Conservation (phyloP, 2,329 filamentous ascomycete species). For the Incumbomyces delicatus region DNA sequence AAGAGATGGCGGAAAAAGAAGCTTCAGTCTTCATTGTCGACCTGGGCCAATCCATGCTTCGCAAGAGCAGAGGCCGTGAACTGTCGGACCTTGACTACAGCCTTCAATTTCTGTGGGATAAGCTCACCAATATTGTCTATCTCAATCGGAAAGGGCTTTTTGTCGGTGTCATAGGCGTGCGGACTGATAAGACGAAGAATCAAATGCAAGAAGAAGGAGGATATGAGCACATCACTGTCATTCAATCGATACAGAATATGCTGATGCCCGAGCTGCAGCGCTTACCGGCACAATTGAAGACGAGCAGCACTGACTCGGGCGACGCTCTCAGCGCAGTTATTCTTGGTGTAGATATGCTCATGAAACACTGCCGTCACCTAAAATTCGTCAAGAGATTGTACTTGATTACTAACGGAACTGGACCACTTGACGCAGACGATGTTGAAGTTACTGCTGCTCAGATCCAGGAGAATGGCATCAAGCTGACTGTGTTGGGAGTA, state of each 20-base stretch:
- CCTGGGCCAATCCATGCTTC: conserved; percentile 73
- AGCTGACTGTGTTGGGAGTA: conserved; percentile 73
- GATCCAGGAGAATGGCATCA: conserved; percentile 63
- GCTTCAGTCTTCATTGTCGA: conserved; percentile 88
- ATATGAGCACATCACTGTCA: conserved; percentile 71
- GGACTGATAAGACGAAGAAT: conserved; percentile 68
- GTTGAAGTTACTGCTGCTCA: conserved; percentile 37
- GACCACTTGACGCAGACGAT: conserved; percentile 60
- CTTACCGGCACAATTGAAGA: conserved; percentile 54
- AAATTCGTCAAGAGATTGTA: conserved; percentile 75
- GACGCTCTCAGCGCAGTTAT: conserved; percentile 82
- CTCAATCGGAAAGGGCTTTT: conserved; percentile 65
- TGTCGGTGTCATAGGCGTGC: conserved; percentile 71
- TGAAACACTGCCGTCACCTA: conserved; percentile 64
- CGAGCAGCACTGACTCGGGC: conserved; percentile 59
- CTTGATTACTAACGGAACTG: conserved; percentile 73
- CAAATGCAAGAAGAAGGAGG: conserved; percentile 55
- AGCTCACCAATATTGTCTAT: conserved; percentile 63
- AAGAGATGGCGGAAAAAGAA: conserved; percentile 78
- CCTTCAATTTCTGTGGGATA: conserved; percentile 92
- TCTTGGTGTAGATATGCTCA: conserved; percentile 78
- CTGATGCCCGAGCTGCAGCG: conserved; percentile 60
- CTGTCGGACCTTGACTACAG: conserved; percentile 81
- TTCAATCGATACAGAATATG: conserved; percentile 54
- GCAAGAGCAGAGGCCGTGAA: conserved; percentile 57